phyloP scores from a whole-genome alignment of 257 asterid species.

The Solanum lignicaule region DNA sequence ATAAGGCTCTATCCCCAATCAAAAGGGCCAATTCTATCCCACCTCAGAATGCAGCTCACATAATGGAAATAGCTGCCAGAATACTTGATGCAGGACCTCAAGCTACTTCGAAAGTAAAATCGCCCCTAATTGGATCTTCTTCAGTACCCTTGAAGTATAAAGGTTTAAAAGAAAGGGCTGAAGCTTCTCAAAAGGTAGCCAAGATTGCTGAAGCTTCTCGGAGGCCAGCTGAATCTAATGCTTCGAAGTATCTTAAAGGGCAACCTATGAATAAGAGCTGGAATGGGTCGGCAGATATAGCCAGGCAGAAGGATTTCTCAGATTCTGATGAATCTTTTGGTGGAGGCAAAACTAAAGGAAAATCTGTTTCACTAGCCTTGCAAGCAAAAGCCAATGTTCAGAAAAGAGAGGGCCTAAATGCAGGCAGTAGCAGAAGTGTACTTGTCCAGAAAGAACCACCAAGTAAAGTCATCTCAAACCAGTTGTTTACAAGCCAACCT shows the following conservation, averaged over 20 bases:
- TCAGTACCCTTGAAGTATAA: constrained; percentile 48
- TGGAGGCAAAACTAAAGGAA: constrained; percentile 35
- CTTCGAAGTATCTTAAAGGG: constrained; percentile 32
- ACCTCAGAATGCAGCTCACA: constrained; percentile 60
- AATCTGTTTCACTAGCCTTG: constrained; percentile 76
- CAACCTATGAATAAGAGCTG: constrained; percentile 35
- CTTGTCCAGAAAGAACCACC: constrained; percentile 31
- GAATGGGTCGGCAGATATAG: constrained; percentile 34
- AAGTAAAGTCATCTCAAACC: constrained; percentile 28
- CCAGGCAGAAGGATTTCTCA: constrained; percentile 14
- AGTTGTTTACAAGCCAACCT: constrained; percentile 35
- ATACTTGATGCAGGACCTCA: constrained; percentile 53
- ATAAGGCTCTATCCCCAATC: constrained; percentile 82
- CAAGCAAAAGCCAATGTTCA: constrained; percentile 86
- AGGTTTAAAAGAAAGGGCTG: constrained; percentile 67
- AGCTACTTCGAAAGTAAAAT: constrained; percentile 27
- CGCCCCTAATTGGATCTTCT: constrained; percentile 45
- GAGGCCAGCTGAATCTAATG: constrained; percentile 32
- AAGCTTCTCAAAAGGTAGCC: constrained; percentile 36
- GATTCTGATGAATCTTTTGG: constrained; percentile 34
- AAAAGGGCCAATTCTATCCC: constrained; percentile 44
- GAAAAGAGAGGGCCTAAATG: constrained; percentile 54
- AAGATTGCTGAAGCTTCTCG: constrained; percentile 37
- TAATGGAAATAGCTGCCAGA: constrained; percentile 91
- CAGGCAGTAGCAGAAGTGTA: constrained; percentile 13